Conservation (phyloP, 352 stramenopile species). For the Bremia lactucae region DNA sequence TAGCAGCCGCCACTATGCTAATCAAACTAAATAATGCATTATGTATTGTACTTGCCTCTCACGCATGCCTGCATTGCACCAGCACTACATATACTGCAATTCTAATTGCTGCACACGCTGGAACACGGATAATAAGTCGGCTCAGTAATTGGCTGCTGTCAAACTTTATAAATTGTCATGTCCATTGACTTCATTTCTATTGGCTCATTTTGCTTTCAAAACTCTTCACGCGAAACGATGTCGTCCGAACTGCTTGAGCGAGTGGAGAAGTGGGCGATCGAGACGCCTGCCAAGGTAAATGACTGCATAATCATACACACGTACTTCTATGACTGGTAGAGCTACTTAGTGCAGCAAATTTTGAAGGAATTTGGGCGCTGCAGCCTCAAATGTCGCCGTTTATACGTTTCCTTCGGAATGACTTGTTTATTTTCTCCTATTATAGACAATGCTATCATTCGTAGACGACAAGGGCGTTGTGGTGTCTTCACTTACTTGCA, state of each 20-base stretch:
- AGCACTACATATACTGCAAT: too few species aligned
- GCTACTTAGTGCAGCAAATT: background rate
- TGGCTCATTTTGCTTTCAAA: conserved; percentile 3
- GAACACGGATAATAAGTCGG: too few species aligned
- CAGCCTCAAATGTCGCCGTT: conserved; percentile 2
- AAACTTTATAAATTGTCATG: conserved; percentile 3
- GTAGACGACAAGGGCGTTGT: conserved; percentile 54
- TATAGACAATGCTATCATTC: conserved; percentile 68
- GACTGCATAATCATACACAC: background rate
- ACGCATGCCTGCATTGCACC: too few species aligned
- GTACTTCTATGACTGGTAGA: background rate
- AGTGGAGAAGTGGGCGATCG: conserved; percentile 63
- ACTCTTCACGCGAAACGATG: conserved; percentile 17
- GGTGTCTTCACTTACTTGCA: conserved; percentile 41
- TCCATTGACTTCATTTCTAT: background rate
- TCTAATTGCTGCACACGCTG: too few species aligned
- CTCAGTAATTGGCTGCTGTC: background rate
- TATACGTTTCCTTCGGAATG: background rate
- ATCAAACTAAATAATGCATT: too few species aligned
- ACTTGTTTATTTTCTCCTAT: background rate
- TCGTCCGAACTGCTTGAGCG: conserved; percentile 63
- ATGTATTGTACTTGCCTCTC: too few species aligned
- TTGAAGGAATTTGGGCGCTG: background rate
- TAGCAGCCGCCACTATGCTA: too few species aligned
- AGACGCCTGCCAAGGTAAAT: conserved; percentile 49